Evolutionary conservation across 2,329 filamentous ascomycete species (phyloP).

Genomic region (Cladophialophora immunda): DNA sequence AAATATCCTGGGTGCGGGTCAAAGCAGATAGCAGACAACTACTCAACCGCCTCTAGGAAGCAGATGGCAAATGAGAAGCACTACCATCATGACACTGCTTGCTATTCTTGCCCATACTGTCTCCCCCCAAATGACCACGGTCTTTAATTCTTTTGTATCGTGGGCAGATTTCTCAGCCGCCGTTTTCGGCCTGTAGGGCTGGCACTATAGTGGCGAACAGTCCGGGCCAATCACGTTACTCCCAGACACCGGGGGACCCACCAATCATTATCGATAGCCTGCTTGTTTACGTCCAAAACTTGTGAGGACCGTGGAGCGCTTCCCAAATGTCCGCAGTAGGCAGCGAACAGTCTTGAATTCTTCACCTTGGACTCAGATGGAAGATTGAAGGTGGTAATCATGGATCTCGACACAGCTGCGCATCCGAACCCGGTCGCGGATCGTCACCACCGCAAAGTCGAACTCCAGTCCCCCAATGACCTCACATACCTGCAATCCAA

Average conservation of each 20-base stretch:
- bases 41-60: background rate
- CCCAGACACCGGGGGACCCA: background rate
- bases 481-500: slow-evolving; percentile 59
- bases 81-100: background rate
- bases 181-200: background rate
- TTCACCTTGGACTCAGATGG: background rate
- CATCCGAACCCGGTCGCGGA: slow-evolving; percentile 81
- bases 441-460: slow-evolving; percentile 58
- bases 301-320: background rate
- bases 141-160: background rate
- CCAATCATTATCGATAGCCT: background rate
- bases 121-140: background rate
- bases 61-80: background rate
- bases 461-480: slow-evolving; percentile 60
- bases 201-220: background rate
- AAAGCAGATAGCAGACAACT: slow-evolving; percentile 12
- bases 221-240: background rate
- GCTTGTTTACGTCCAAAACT: background rate
- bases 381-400: too few relatives aligned
- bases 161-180: background rate
- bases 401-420: slow-evolving; percentile 95
- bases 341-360: background rate
- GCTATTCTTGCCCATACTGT: background rate
- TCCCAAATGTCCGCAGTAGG: background rate
- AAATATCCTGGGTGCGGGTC: background rate